These are phyloP conservation scores for Lecanicillium sp. DNA, from an alignment of 2,329 filamentous ascomycete genomes.

Conservation along the genomic window DNA sequence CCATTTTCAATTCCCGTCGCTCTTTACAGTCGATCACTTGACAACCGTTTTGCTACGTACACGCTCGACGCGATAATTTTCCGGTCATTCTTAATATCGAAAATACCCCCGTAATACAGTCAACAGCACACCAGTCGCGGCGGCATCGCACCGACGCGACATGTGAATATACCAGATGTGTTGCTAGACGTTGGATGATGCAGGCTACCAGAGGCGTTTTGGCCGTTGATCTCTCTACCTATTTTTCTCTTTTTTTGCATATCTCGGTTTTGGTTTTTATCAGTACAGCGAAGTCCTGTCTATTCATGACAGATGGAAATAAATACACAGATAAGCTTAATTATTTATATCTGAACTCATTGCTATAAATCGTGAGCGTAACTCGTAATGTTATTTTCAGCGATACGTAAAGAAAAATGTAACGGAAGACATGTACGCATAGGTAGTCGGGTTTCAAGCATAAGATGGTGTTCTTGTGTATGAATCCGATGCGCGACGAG, in stretches of 20 bases:
- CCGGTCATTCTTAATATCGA: background rate
- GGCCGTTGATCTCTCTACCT: no score
- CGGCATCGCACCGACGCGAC: background rate
- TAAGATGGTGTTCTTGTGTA: no score
- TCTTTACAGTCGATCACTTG: background rate
- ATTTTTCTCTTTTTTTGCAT: background rate
- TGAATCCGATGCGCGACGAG: no score
- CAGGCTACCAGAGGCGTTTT: no score
- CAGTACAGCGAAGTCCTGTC: no score
- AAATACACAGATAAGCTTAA: background rate
- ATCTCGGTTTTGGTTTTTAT: no score
- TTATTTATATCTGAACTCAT: background rate
- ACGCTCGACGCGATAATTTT: background rate
- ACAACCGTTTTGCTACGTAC: background rate
- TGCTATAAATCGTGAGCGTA: background rate
- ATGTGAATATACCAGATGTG: background rate
- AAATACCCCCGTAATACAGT: background rate
- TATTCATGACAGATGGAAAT: no score
- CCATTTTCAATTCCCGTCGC: background rate
- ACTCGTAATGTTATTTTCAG: background rate
- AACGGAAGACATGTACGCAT: no score
- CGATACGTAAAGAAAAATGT: background rate
- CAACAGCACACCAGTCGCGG: background rate
- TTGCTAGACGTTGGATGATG: background rate
- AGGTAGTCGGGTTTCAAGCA: no score